Base-by-base conservation (phyloP, 208 protist genomes). In the Crithidia bombi region DNA sequence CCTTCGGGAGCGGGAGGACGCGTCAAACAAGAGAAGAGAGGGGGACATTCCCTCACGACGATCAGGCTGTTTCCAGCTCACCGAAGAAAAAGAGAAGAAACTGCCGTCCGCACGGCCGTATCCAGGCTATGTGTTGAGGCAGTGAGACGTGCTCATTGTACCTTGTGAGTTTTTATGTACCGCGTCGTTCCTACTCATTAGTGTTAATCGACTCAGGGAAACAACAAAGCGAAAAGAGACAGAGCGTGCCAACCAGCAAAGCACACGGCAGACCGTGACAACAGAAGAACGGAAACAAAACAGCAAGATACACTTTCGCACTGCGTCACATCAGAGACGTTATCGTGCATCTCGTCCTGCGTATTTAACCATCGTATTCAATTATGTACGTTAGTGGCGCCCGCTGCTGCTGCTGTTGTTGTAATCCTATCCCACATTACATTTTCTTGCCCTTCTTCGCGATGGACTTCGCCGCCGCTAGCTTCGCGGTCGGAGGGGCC, bases 391-490 rank as follows among this genome's bases (percentile, higher is more conserved):
- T n/a, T n/a, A n/a, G n/a, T n/a, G n/a, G n/a, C n/a, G n/a, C n/a
- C n/a, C n/a, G n/a, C n/a, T n/a, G n/a, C n/a, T n/a, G 14, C 38
- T 7, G 7, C 38, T 43, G 7, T 43, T 43, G 14, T 43, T 43
- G 38, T 43, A 43, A 17, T 43, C 14, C 38, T 14, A 7, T 43
- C n/a, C n/a, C 35, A 32, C 28, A 51, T 66, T 70, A 46, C 49
- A 51, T 32, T 59, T 71, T 83, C 68, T 81, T 73, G 33, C 39
- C 67, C 57, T 73, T 79, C 41, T 50, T 39, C 63, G 46, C 49
- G 25, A 17, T 3, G 3, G 32, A 3, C 61, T 38, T 68, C 3
- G 25, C 63, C 14, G 21, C 7, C n/a, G n/a, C n/a, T n/a, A n/a
- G n/a, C 44, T 68, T 64, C 32, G 5, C 59, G 11, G 58, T n/a